Evolutionary conservation across 495 filamentous ascomycete species (phyloP).

Genomic region (Aspergillus funiculosus): DNA sequence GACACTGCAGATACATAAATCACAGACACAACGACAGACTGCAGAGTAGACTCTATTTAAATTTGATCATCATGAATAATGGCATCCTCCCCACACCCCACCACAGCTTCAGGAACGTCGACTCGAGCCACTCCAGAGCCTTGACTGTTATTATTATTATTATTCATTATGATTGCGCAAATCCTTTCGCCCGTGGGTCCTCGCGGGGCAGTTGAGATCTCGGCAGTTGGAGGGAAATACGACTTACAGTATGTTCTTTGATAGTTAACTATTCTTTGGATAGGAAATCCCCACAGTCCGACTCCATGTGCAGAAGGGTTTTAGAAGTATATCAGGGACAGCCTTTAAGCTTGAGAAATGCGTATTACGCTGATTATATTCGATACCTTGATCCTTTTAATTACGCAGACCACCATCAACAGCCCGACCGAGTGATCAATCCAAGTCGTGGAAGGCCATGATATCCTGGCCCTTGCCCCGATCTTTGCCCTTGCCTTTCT

Average conservation of each 20-base stretch:
- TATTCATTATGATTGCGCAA: too few relatives aligned
- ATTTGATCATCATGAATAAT: constrained; percentile 29
- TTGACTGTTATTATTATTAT: constrained; percentile 4
- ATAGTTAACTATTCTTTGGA: too few relatives aligned
- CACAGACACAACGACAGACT: too few relatives aligned
- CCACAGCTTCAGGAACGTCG: constrained; percentile 14
- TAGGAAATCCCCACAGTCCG: neutral
- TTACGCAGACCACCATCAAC: constrained; percentile 26
- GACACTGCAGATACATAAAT: too few relatives aligned
- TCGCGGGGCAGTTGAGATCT: constrained; percentile 17
- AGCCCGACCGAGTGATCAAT: constrained; percentile 45
- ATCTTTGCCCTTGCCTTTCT: constrained; percentile 51
- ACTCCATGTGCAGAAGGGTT: too few relatives aligned
- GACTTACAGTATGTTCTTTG: too few relatives aligned
- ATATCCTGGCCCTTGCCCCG: constrained; percentile 50
- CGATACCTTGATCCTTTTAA: neutral
- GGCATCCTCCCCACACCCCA: constrained; percentile 30
- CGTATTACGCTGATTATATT: too few relatives aligned
- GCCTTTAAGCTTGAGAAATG: too few relatives aligned
- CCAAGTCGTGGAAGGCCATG: constrained; percentile 59
- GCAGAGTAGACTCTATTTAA: constrained; percentile 4
- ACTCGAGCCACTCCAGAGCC: constrained; percentile 16
- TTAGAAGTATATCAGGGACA: constrained; percentile 3
- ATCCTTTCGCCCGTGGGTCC: constrained; percentile 26
- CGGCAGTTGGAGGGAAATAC: constrained; percentile 25